Base-by-base conservation (phyloP, 371 early-diverging fungal species). In the Thermomucor indicae-seudaticae region DNA sequence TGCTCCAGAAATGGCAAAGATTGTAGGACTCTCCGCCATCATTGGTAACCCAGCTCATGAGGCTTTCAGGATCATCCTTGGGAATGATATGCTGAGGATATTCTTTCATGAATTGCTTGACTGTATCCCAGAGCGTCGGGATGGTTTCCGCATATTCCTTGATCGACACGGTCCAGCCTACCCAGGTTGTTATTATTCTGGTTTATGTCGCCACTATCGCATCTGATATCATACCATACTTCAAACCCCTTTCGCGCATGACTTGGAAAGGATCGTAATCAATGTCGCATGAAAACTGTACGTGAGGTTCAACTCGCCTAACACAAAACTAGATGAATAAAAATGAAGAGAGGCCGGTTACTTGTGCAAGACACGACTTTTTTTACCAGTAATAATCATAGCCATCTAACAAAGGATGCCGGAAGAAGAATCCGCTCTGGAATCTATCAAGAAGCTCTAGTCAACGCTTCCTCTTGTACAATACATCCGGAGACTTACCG, bases 271-370 rank as follows among this genome's bases (percentile, higher is more conserved):
- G 95, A 63, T 98, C 99, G 63, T 90, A 86, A 50, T 88, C 86
- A 22, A 98, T 73, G 43, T 95, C 86, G 60, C 98, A 98, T 40
- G 73, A 82, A 51, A 92, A 95, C 35, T 85, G 72, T 12, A 96
- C 95, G 22, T 83, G 88, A 2, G 99, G 99, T 58, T 98, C 99
- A 1, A 98, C 83, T 17, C 99, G 72, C 95, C 95, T 93, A 38
- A 10, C 23, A n/a, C n/a, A n/a, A n/a, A n/a, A n/a, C n/a, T n/a
- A n/a, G n/a, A n/a, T n/a, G n/a, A n/a, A n/a, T n/a, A n/a, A 35
- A 20, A 4, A 35, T 12, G 32, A 17, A 39, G 43, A 2, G 2
- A 44, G 19, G 24, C 16, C 2, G 6, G n/a, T n/a, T 30, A 7
- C 2, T 4, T 20, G 20, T 6, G 12, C 11, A 23, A 25, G 6